A percentile compares a stretch with the other conserved stretches of the same genome.
These are phyloP conservation scores for Letharia columbiana DNA, from an alignment of 495 filamentous ascomycete species.

Conservation along the genomic window DNA sequence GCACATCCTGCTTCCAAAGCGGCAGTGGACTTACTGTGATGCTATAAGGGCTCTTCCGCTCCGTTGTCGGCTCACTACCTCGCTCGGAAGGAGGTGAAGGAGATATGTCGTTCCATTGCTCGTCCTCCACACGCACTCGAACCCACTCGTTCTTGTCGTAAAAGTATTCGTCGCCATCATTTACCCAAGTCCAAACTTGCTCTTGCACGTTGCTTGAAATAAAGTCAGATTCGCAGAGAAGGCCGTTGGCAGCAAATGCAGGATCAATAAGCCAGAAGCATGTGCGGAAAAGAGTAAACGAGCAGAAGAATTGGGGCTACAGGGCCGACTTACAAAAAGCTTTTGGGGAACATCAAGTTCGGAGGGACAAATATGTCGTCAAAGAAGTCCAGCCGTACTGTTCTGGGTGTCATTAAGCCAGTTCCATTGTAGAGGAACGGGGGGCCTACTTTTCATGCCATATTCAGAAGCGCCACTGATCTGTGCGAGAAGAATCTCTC, in stretches of 20 bases:
- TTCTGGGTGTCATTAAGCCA: constrained; percentile 3
- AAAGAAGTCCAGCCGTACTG: constrained; percentile 82
- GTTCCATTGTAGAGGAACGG: neutral
- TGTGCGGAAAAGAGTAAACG: neutral
- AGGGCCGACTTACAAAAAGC: constrained; percentile 56
- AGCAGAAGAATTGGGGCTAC: neutral
- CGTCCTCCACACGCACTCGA: constrained; percentile 70
- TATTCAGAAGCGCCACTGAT: constrained; percentile 61
- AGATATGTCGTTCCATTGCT: constrained; percentile 82
- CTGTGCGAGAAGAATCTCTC: constrained; percentile 74
- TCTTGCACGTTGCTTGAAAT: constrained; percentile 39
- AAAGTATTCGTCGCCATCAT: constrained; percentile 59
- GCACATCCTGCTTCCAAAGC: neutral
- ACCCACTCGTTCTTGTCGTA: constrained; percentile 86
- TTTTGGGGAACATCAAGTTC: constrained; percentile 58
- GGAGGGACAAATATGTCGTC: constrained; percentile 77
- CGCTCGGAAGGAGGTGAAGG: constrained; percentile 54
- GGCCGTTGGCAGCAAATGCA: neutral
- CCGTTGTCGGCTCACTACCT: constrained; percentile 38
- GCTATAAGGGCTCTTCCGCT: constrained; percentile 55
- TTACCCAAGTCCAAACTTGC: constrained; percentile 72
- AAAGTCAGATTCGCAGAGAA: neutral
- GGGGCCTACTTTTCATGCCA: constrained; percentile 63
- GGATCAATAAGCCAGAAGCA: neutral
- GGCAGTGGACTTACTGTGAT: constrained; percentile 46